Evolutionary conservation across 805 yeast species (phyloP).

Genomic region (Priceomyces castillae): DNA sequence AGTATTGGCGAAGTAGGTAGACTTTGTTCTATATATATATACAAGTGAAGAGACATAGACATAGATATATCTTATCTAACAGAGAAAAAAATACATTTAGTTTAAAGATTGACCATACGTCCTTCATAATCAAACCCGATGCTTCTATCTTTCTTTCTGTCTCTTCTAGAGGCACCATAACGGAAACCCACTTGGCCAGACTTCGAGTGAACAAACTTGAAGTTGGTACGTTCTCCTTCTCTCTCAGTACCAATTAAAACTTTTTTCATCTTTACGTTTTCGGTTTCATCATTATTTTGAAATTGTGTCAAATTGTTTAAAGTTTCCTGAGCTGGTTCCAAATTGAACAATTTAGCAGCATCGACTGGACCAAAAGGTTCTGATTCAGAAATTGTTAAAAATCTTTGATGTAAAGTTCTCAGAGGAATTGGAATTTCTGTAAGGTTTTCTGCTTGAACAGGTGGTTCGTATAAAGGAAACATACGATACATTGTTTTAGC

Average conservation of each 20-base stretch:
- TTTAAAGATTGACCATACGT: slow-evolving; percentile 36
- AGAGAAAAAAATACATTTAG: neutral
- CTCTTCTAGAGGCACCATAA: slow-evolving; percentile 89
- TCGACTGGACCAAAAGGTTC: slow-evolving; percentile 96
- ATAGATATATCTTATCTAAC: neutral
- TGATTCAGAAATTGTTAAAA: slow-evolving; percentile 86
- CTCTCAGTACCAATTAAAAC: slow-evolving; percentile 53
- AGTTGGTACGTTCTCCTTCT: slow-evolving; percentile 67
- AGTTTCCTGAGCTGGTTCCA: slow-evolving; percentile 85
- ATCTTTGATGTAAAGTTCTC: slow-evolving; percentile 76
- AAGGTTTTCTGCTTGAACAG: slow-evolving; percentile 59
- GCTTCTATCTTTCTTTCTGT: slow-evolving; percentile 78
- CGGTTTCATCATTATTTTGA: slow-evolving; percentile 47
- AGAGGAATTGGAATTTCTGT: slow-evolving; percentile 93
- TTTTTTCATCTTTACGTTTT: slow-evolving; percentile 26
- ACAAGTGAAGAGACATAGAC: neutral
- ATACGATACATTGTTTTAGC: slow-evolving; percentile 64
- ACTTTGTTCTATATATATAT: neutral
- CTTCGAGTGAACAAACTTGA: slow-evolving; percentile 72
- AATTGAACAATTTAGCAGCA: slow-evolving; percentile 78
- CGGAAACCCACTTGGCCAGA: slow-evolving; percentile 88
- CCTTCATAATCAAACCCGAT: slow-evolving; percentile 71
- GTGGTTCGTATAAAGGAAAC: slow-evolving; percentile 67
- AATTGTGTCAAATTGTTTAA: slow-evolving; percentile 64
- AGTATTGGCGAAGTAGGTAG: neutral